Base-by-base conservation (phyloP, 2,329 filamentous ascomycete genomes). In the Rhynchosporium secalis region DNA sequence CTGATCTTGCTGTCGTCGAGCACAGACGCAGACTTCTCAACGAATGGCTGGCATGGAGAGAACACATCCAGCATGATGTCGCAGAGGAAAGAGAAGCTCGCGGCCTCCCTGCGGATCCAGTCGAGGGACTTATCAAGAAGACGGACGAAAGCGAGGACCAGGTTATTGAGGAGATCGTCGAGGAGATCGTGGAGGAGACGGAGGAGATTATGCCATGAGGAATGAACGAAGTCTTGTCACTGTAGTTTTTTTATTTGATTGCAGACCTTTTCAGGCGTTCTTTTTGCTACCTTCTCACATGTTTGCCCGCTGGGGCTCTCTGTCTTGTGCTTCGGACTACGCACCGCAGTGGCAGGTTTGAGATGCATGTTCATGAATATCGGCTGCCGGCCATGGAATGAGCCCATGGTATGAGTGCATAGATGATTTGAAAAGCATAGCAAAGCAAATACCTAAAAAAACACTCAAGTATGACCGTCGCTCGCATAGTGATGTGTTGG, bases 1-100 rank as follows among this genome's bases (percentile, higher is more conserved):
- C 94, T 71, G 95, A 98, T 79, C 86, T 93, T 72, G 94, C 93
- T 41, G 92, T 99, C 56, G 90, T 99, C 66, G 94, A 98, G 78
- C 87, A 86, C 70, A 86, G 95, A 70, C 87, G 94, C 74, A 82
- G 86, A 72, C 80, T 92, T 73, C 86, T 99, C 71, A 86, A 89
- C 69, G 94, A 98, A 78, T 99, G 95, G 95, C 77, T 88, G 71
- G 86, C 86, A 62, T 99, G 93, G 92, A 84, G 92, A 74, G 85
- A 86, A 72, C 80, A 83, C 64, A 84, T 92, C 69, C 87, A 90
- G 77, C 83, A 83, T 68, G 87, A 96, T 72, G 76, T 94, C 55
- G 76, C 78, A 64, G 88, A 91, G 71, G 92, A 96, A 77, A 84
- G 89, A 63, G 82, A 83, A 57, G 85, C 80, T 6, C 77, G 86